phyloP scores from a whole-genome alignment of 495 filamentous ascomycete species.

The Apiosordaria backusii region DNA sequence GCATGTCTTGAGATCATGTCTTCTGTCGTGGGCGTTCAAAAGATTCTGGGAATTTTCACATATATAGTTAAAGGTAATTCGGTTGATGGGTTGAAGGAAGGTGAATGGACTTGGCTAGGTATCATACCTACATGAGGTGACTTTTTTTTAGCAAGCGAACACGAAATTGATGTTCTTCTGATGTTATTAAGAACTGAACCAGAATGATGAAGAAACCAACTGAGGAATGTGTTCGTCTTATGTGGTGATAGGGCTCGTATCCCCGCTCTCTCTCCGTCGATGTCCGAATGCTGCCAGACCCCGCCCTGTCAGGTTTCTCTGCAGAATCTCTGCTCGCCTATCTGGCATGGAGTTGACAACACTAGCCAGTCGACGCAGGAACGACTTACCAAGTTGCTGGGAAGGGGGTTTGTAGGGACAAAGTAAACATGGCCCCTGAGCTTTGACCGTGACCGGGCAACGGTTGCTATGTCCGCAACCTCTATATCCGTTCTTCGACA shows the following conservation, averaged over 20 bases:
- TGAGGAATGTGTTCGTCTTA: background rate
- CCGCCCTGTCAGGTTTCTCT: background rate
- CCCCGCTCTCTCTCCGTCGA: background rate
- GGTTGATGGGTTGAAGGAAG: background rate
- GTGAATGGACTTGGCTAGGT: background rate
- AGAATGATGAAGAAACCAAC: background rate
- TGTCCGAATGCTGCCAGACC: background rate
- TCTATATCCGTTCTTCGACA: background rate
- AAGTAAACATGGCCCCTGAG: background rate
- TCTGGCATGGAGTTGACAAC: background rate
- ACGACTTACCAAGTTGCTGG: background rate
- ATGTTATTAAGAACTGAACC: background rate
- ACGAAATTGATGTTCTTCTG: background rate
- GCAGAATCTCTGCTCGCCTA: background rate
- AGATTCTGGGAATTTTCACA: background rate
- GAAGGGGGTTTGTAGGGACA: background rate
- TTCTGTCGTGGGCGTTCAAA: conserved; percentile 15
- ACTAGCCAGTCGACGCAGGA: background rate
- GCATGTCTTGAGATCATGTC: conserved; percentile 1
- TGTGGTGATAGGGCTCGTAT: background rate
- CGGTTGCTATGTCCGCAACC: background rate
- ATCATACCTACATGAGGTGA: background rate
- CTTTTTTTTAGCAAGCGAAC: background rate
- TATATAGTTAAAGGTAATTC: background rate
- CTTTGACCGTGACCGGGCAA: background rate